These are phyloP conservation scores for Nannizzia gypsea DNA, from an alignment of 2,329 filamentous ascomycete genomes.

Conservation along the genomic window DNA sequence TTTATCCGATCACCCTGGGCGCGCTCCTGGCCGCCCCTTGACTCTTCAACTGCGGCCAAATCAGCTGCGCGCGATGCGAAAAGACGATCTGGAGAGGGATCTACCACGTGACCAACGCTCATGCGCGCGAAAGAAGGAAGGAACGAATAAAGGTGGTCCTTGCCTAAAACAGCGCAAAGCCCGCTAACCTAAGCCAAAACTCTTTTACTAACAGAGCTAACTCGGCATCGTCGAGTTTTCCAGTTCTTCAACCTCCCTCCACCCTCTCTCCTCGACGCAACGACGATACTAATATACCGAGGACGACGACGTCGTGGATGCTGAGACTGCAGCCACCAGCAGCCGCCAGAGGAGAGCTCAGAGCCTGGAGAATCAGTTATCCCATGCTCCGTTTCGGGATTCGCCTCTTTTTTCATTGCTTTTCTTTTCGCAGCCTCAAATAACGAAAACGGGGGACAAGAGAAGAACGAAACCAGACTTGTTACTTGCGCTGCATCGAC, in stretches of 20 bases:
- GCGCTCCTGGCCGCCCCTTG: no score
- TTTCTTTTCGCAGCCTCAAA: not conserved
- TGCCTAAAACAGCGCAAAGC: not conserved
- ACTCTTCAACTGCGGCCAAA: no score
- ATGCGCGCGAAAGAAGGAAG: not conserved
- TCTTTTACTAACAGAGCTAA: not conserved
- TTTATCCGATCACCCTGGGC: no score
- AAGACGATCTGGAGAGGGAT: not conserved
- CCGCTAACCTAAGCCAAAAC: slow-evolving; percentile 1
- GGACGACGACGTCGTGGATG: not conserved
- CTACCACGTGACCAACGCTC: not conserved
- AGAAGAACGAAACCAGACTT: not conserved
- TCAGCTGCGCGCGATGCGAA: not conserved
- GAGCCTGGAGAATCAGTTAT: not conserved
- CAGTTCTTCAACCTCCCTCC: not conserved
- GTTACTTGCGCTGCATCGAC: not conserved
- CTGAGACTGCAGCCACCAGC: not conserved
- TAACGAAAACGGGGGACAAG: not conserved
- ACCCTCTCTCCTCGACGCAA: not conserved
- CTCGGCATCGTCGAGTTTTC: not conserved
- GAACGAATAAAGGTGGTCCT: not conserved
- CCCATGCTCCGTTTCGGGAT: not conserved
- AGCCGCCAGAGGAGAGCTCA: no score
- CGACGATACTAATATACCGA: not conserved
- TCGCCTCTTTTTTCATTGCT: not conserved